Percentiles rank a stretch among this genome's conserved stretches.
Conservation (phyloP, 257 asterid species). For the Hygrophila difformis region DNA sequence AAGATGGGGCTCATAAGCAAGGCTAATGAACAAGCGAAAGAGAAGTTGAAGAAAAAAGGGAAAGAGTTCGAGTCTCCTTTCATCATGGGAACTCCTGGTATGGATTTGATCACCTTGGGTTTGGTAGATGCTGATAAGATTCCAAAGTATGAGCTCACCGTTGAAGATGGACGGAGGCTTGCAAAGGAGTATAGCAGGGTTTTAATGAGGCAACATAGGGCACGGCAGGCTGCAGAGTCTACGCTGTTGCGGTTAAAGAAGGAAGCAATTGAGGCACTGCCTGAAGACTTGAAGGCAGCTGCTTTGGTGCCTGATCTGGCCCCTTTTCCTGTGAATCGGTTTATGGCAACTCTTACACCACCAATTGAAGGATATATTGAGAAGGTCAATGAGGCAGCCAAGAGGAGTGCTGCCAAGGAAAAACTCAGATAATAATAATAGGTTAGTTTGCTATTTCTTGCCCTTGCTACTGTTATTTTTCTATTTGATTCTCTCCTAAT, state of each 20-base stretch:
- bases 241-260: conserved; percentile 51
- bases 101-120: conserved; percentile 68
- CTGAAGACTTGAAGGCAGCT: conserved; percentile 61
- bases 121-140: conserved; percentile 71
- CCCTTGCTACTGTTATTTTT: background rate
- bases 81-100: conserved; percentile 68
- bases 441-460: conserved; percentile 21
- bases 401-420: conserved; percentile 47
- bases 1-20: conserved; percentile 73
- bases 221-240: conserved; percentile 73
- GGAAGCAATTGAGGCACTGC: conserved; percentile 85
- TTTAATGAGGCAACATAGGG: conserved; percentile 84
- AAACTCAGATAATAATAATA: conserved; percentile 56
- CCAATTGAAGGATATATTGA: conserved; percentile 90
- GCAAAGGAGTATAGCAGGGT: conserved; percentile 85
- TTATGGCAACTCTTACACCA: conserved; percentile 82
- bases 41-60: conserved; percentile 44
- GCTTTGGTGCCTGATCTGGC: conserved; percentile 73
- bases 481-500: background rate
- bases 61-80: conserved; percentile 42
- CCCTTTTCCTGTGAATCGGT: conserved; percentile 66
- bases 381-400: conserved; percentile 81
- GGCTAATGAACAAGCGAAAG: conserved; percentile 47
- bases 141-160: conserved; percentile 67
- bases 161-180: conserved; percentile 73